phyloP scores from a whole-genome alignment of 2,329 filamentous ascomycete species.

The Pestalotiopsis fici region DNA sequence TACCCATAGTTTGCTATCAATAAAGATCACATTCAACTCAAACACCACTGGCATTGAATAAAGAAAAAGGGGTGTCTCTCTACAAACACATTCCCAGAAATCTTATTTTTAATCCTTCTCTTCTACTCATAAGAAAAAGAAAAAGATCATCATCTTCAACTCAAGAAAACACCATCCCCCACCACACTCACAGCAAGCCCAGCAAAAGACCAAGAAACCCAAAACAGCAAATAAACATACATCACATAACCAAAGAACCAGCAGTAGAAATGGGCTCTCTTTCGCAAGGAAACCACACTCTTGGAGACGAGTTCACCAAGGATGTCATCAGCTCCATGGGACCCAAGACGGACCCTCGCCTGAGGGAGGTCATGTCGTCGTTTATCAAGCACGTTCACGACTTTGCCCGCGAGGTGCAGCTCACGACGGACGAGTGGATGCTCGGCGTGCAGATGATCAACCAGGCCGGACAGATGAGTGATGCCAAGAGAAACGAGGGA shows the following conservation, averaged over 20 bases:
- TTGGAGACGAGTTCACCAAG: conserved; percentile 51
- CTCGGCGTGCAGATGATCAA: conserved; percentile 59
- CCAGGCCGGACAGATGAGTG: conserved; percentile 59
- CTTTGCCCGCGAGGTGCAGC: conserved; percentile 63
- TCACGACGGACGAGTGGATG: conserved; percentile 65
- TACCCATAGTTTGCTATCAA: neutral
- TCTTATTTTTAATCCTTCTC: neutral
- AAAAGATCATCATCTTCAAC: neutral
- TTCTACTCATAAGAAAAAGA: neutral
- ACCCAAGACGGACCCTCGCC: conserved; percentile 57
- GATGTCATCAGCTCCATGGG: conserved; percentile 62
- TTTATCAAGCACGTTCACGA: conserved; percentile 64
- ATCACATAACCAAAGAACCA: neutral
- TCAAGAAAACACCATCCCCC: neutral
- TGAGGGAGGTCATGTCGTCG: conserved; percentile 53
- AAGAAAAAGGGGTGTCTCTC: neutral
- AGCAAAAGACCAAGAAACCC: neutral
- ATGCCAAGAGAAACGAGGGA: conserved; percentile 61
- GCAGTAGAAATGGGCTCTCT: neutral
- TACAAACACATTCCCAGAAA: neutral
- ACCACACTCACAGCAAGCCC: neutral
- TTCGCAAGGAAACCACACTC: neutral
- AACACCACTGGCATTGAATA: neutral
- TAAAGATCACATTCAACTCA: neutral
- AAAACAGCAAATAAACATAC: neutral